A percentile compares a stretch with the other conserved stretches of the same genome.
Evolutionary conservation across 2,329 filamentous ascomycete genomes (phyloP).

Genomic region (Xylaria sp.): DNA sequence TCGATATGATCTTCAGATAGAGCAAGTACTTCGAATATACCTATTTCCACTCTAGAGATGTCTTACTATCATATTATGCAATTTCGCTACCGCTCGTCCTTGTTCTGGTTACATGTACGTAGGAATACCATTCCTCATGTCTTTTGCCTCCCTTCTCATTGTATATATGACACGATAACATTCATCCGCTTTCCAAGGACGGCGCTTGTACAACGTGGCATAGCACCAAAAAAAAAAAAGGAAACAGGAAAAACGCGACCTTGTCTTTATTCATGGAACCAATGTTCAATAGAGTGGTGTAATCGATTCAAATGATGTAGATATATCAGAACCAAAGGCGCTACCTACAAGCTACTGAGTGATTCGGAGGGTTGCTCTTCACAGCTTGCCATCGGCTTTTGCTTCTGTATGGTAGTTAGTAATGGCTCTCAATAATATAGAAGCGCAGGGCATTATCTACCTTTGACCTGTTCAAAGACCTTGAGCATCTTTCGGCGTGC

Average conservation of each 20-base stretch:
- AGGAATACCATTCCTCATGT: neutral
- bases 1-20: neutral
- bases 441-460: slow-evolving; percentile 53
- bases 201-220: neutral
- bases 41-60: neutral
- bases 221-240: neutral
- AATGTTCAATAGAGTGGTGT: neutral
- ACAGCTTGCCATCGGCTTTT: slow-evolving; percentile 77
- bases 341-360: neutral
- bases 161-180: slow-evolving; percentile 17
- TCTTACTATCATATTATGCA: neutral
- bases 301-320: neutral
- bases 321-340: neutral
- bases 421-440: neutral
- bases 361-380: slow-evolving; percentile 29
- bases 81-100: neutral
- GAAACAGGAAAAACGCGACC: neutral
- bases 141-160: slow-evolving; percentile 14
- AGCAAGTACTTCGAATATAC: neutral
- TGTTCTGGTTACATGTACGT: slow-evolving; percentile 15
- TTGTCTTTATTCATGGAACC: neutral
- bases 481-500: slow-evolving; percentile 98
- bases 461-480: slow-evolving; percentile 96
- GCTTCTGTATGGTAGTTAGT: slow-evolving; percentile 65
- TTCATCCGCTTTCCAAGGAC: slow-evolving; percentile 20